A percentile compares a stretch with the other conserved stretches of the same genome.
Evolutionary conservation across 78 protist genomes (phyloP).

Genomic region (Dictyostelium citrinum): DNA sequence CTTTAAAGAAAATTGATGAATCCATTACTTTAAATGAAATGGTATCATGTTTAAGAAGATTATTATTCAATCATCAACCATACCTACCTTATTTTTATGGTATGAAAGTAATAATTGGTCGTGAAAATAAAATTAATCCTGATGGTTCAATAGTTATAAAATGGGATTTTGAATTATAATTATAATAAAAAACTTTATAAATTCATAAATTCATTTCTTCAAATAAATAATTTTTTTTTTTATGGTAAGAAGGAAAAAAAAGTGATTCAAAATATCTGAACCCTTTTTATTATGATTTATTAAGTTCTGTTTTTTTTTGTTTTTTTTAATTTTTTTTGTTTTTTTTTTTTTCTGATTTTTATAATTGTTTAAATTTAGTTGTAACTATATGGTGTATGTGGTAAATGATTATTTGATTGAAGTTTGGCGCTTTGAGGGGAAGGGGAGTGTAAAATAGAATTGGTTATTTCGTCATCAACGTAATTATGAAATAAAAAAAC

Average conservation of each 20-base stretch:
- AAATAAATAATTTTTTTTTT: not conserved
- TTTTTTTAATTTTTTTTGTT: not conserved
- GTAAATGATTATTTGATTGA: not conserved
- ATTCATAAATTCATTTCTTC: no score
- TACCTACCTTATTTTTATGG: constrained; percentile 1
- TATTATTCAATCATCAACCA: constrained; percentile 25
- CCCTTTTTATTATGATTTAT: not conserved
- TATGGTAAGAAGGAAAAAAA: not conserved
- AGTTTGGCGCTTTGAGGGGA: not conserved
- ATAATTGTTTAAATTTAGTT: not conserved
- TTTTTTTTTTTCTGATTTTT: not conserved
- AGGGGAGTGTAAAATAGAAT: not conserved
- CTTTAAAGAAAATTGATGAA: not conserved
- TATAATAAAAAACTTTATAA: not conserved
- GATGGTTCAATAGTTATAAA: constrained; percentile 35
- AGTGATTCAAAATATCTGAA: not conserved
- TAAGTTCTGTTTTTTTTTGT: not conserved
- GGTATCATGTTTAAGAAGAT: constrained; percentile 26
- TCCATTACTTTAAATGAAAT: constrained; percentile 1
- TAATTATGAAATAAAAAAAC: not conserved
- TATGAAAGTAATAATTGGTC: constrained; percentile 32
- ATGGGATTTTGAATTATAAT: constrained; percentile 66
- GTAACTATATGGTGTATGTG: not conserved
- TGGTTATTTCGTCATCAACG: not conserved
- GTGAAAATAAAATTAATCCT: constrained; percentile 10